Evolutionary conservation across 345 rosid species (phyloP).

Genomic region (Eucalyptus urophylla): DNA sequence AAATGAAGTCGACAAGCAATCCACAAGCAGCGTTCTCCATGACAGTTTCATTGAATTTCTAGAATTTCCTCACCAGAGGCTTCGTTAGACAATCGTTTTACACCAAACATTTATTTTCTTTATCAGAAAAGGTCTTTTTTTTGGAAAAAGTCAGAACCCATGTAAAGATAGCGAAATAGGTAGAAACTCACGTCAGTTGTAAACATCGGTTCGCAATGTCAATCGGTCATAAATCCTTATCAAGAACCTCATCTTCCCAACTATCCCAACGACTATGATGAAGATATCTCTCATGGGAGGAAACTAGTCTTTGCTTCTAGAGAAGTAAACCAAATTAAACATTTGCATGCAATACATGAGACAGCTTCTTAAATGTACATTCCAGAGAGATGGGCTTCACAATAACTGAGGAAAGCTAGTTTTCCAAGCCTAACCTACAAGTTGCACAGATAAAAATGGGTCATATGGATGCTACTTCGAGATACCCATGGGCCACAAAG

Average conservation of each 20-base stretch:
- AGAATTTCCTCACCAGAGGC: neutral
- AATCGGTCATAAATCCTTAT: neutral
- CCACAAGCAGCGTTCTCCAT: neutral
- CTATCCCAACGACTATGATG: neutral
- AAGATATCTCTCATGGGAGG: neutral
- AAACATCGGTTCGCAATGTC: neutral
- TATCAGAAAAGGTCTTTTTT: too few relatives aligned
- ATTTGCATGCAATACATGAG: neutral
- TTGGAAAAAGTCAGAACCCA: neutral
- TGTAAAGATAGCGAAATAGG: neutral
- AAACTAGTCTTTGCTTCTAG: neutral
- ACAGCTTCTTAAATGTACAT: neutral
- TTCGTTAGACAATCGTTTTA: neutral
- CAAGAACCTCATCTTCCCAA: neutral
- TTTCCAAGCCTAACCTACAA: neutral
- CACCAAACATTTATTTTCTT: neutral
- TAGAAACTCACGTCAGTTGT: neutral
- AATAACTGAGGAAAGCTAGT: neutral
- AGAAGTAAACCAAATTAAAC: neutral
- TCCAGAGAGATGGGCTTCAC: neutral
- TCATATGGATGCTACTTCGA: neutral
- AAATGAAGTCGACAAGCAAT: neutral
- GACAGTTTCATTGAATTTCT: neutral
- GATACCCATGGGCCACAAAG: neutral
- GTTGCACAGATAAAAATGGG: neutral